Evolutionary conservation across 2,329 filamentous ascomycete species (phyloP).

Genomic region (Fusarium pseudograminearum): DNA sequence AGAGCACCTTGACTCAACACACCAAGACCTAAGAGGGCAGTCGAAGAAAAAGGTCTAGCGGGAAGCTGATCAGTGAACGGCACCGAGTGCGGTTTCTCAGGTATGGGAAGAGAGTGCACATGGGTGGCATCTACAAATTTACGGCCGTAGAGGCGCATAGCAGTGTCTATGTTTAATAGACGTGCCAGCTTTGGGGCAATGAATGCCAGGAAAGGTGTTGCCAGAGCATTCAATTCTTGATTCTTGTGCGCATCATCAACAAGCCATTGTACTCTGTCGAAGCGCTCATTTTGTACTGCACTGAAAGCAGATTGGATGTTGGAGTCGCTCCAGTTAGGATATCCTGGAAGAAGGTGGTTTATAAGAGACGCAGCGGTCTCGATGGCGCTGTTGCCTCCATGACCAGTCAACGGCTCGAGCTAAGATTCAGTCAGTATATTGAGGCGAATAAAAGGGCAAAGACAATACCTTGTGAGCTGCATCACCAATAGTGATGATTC

Average conservation of each 20-base stretch:
- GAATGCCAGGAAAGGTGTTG: background rate
- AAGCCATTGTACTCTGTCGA: background rate
- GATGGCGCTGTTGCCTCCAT: background rate
- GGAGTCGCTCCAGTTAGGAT: background rate
- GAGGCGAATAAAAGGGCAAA: rapidly evolving
- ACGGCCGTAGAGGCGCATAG: rapidly evolving
- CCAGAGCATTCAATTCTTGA: conserved; percentile 1
- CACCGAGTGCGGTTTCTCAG: background rate
- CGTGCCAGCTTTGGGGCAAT: background rate
- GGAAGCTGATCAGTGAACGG: conserved; percentile 1
- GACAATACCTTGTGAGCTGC: conserved; percentile 20
- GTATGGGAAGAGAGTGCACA: background rate
- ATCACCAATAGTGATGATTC: conserved; percentile 9
- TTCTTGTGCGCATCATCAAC: background rate
- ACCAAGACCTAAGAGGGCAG: rapidly evolving
- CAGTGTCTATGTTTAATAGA: rapidly evolving
- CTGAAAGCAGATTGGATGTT: background rate
- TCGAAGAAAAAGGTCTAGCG: background rate
- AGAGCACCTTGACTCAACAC: background rate
- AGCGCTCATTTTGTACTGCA: background rate
- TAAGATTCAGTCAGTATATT: rapidly evolving
- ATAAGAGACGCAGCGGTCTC: conserved; percentile 5
- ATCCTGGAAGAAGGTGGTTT: background rate
- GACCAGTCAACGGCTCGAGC: conserved; percentile 4
- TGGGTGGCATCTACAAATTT: background rate